These are phyloP conservation scores for Phytophthora hibernalis DNA, from an alignment of 352 stramenopile genomes.

Conservation along the genomic window DNA sequence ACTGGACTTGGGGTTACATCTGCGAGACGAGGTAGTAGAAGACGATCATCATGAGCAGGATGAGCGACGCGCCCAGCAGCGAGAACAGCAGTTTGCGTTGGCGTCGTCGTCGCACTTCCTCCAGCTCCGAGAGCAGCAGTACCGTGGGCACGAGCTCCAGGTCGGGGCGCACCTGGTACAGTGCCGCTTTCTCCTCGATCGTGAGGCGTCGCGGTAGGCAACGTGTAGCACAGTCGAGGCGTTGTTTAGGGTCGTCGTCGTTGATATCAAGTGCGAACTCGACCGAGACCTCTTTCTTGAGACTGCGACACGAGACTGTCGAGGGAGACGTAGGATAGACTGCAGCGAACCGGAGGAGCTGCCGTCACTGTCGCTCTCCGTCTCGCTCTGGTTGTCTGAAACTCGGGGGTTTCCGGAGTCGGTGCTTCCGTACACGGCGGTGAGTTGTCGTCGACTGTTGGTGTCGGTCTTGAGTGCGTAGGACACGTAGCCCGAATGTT, in stretches of 20 bases:
- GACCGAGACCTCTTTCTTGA: conserved; percentile 74
- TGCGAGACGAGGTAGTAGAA: conserved; percentile 83
- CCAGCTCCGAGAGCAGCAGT: conserved; percentile 65
- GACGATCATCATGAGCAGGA: conserved; percentile 78
- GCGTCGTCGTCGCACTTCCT: conserved; percentile 62
- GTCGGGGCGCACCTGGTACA: conserved; percentile 76
- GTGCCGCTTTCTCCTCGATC: conserved; percentile 76
- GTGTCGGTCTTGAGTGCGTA: conserved; percentile 36
- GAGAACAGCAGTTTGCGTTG: conserved; percentile 82
- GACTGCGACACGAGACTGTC: conserved; percentile 44
- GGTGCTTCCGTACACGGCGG: conserved; percentile 51
- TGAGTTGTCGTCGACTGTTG: conserved; percentile 22
- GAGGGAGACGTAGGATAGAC: conserved; percentile 74
- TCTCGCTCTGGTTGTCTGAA: conserved; percentile 68
- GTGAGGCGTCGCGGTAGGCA: conserved; percentile 77
- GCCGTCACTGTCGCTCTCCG: conserved; percentile 80
- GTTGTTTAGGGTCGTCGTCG: conserved; percentile 46
- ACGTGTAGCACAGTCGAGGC: conserved; percentile 43
- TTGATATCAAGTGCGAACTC: conserved; percentile 73
- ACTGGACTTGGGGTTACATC: conserved; percentile 40
- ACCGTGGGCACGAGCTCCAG: conserved; percentile 71
- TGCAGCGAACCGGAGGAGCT: conserved; percentile 59
- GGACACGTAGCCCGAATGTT: conserved; percentile 41
- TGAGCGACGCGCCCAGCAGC: conserved; percentile 63
- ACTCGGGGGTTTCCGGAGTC: conserved; percentile 3